Conservation (phyloP, 202 grass and related monocot genomes). For the Brachypodium distachyon region DNA sequence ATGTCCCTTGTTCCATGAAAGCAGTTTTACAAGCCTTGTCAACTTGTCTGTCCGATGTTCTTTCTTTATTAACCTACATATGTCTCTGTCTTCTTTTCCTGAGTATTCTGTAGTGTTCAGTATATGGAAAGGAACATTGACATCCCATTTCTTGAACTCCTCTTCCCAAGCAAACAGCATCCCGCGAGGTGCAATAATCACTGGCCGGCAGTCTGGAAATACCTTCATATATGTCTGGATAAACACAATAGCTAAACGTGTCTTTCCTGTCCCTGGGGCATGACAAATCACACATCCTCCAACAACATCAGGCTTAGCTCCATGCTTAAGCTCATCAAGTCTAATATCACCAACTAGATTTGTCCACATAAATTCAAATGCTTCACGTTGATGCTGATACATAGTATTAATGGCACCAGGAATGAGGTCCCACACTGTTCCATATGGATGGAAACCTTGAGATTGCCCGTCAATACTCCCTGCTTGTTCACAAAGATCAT, state of each 20-base stretch:
- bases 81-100: constrained; percentile 67
- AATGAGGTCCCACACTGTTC: constrained; percentile 90
- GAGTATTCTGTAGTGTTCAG: constrained; percentile 69
- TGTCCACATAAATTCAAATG: constrained; percentile 97
- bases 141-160: constrained; percentile 85
- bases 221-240: constrained; percentile 88
- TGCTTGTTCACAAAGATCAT: constrained; percentile 47
- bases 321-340: constrained; percentile 51
- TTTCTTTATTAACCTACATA: constrained; percentile 54
- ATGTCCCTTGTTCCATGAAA: constrained; percentile 64
- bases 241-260: constrained; percentile 75
- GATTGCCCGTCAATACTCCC: constrained; percentile 14
- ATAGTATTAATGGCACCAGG: constrained; percentile 56
- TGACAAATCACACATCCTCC: constrained; percentile 95
- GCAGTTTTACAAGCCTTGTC: constrained; percentile 68
- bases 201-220: constrained; percentile 73
- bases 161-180: constrained; percentile 93
- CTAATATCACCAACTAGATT: constrained; percentile 70
- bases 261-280: constrained; percentile 90
- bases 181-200: constrained; percentile 81
- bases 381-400: constrained; percentile 77
- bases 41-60: constrained; percentile 42
- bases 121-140: constrained; percentile 80
- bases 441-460: constrained; percentile 34
- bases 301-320: constrained; percentile 56